Evolutionary conservation across 2,329 filamentous ascomycete species (phyloP).

Genomic region (Arthrobotrys sinensis): DNA sequence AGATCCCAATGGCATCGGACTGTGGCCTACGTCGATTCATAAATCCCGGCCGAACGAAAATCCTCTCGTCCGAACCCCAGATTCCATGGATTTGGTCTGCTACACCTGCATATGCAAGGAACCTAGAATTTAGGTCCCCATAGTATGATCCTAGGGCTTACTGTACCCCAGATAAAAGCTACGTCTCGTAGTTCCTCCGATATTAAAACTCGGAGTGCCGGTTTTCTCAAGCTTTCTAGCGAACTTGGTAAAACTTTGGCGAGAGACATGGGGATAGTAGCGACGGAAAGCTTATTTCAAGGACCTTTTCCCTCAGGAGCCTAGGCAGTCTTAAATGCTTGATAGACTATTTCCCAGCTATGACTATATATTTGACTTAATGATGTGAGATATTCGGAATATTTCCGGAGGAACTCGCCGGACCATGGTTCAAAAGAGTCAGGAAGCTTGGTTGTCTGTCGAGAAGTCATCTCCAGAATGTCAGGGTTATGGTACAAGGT

Average conservation of each 20-base stretch:
- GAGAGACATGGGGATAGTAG: slow-evolving; percentile 11
- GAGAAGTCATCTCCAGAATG: neutral
- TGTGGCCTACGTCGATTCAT: neutral
- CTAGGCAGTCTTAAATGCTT: neutral
- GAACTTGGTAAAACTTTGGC: slow-evolving; percentile 28
- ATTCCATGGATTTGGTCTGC: neutral
- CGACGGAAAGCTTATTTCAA: slow-evolving; percentile 29
- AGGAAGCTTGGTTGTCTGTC: neutral
- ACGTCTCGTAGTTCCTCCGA: neutral
- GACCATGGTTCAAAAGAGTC: too few species aligned
- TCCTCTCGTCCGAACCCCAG: neutral
- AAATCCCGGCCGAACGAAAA: neutral
- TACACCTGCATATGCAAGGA: neutral
- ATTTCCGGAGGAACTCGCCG: neutral
- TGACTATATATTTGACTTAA: neutral
- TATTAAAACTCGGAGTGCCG: neutral
- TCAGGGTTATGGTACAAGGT: neutral
- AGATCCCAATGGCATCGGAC: neutral
- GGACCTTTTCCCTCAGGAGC: neutral
- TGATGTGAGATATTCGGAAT: neutral
- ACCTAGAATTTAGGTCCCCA: neutral
- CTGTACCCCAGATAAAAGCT: neutral
- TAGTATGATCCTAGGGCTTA: neutral
- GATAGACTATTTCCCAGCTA: neutral
- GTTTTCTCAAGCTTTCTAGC: slow-evolving; percentile 4